phyloP scores from a whole-genome alignment of 2,329 filamentous ascomycete genomes.

The Neodidymelliopsis sp. region DNA sequence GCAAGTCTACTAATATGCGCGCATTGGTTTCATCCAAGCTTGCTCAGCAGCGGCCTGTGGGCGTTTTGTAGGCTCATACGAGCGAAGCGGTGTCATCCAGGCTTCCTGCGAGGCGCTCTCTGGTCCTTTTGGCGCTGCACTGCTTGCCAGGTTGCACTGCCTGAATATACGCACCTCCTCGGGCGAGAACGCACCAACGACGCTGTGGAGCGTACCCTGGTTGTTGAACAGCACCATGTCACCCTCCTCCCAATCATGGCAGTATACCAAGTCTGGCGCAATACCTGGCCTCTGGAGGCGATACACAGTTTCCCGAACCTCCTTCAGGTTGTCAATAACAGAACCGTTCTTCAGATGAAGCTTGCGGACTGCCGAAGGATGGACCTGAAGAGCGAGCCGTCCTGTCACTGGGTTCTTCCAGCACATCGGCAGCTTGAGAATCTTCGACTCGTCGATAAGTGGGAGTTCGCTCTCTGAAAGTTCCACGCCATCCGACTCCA shows the following conservation, averaged over 20 bases:
- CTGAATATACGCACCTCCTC: slow-evolving; percentile 78
- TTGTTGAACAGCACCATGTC: slow-evolving; percentile 83
- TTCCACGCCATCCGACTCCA: slow-evolving; percentile 72
- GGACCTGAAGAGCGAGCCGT: slow-evolving; percentile 73
- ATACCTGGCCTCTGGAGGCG: slow-evolving; percentile 76
- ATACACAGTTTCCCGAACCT: slow-evolving; percentile 75
- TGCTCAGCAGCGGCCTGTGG: slow-evolving; percentile 11
- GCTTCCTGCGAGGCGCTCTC: slow-evolving; percentile 12
- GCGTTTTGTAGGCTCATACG: slow-evolving; percentile 12
- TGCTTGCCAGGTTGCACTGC: slow-evolving; percentile 81
- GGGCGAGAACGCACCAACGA: slow-evolving; percentile 75
- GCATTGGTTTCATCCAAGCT: slow-evolving; percentile 20
- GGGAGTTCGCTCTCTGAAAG: slow-evolving; percentile 67
- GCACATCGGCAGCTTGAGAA: slow-evolving; percentile 77
- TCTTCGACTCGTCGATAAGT: slow-evolving; percentile 68
- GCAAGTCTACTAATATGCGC: slow-evolving; percentile 14
- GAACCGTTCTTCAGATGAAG: slow-evolving; percentile 72
- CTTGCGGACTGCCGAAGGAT: slow-evolving; percentile 74
- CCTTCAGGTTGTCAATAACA: slow-evolving; percentile 71
- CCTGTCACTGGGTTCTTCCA: slow-evolving; percentile 80
- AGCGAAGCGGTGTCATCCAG: slow-evolving; percentile 14
- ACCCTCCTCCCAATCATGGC: slow-evolving; percentile 79
- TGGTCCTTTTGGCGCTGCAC: slow-evolving; percentile 60
- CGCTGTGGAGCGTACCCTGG: slow-evolving; percentile 75
- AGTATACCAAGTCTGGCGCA: slow-evolving; percentile 71